Conservation (phyloP, 805 yeast species). For the Torulaspora maleeae region DNA sequence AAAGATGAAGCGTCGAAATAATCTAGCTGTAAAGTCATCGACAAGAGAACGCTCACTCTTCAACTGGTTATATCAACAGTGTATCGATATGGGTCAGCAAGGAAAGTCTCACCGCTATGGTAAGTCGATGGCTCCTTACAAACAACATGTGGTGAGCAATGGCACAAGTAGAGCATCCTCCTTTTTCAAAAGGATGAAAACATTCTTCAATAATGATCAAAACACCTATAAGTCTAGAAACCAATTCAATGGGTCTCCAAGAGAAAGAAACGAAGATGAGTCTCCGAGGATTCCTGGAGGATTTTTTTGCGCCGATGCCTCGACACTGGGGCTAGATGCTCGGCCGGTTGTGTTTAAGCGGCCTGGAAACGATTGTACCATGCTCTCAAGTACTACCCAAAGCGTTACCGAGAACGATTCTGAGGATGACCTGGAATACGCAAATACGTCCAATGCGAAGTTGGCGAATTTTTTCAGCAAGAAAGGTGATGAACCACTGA, state of each 20-base stretch:
- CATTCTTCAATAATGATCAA: conserved; percentile 4
- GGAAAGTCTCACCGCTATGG: conserved; percentile 9
- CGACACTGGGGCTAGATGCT: background rate
- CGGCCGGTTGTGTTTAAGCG: background rate
- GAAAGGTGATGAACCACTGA: conserved; percentile 71
- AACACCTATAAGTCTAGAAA: background rate
- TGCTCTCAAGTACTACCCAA: background rate
- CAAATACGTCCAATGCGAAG: conserved; percentile 50
- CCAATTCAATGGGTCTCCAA: background rate
- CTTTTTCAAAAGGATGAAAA: conserved; percentile 9
- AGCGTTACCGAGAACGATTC: background rate
- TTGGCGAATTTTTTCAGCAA: conserved; percentile 64
- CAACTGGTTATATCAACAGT: background rate
- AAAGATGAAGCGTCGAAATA: background rate
- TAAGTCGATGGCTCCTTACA: conserved; percentile 19
- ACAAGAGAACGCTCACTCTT: background rate
- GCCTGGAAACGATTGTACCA: background rate
- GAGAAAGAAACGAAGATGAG: background rate
- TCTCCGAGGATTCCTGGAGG: conserved; percentile 26
- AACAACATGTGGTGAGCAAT: conserved; percentile 10
- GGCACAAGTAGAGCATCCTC: conserved; percentile 8
- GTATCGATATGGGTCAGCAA: conserved; percentile 10
- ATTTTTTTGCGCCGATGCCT: conserved; percentile 20
- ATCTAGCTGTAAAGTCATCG: background rate
- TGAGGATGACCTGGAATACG: conserved; percentile 13